Evolutionary conservation across 495 filamentous ascomycete species (phyloP).

Genomic region (Xylaria scruposa): DNA sequence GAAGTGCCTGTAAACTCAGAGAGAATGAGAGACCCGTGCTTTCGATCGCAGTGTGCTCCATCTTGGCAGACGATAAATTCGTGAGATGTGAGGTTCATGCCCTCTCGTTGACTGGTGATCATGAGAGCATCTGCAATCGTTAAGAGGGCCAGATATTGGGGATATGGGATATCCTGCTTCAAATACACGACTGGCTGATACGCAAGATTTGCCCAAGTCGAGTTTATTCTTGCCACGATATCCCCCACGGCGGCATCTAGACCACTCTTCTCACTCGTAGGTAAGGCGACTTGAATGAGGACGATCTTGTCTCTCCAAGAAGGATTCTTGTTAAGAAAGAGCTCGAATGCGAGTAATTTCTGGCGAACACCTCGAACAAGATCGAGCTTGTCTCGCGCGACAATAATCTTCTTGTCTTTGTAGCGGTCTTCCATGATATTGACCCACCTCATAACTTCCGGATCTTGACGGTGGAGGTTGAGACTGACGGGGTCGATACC

Average conservation of each 20-base stretch:
- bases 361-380: conserved; percentile 87
- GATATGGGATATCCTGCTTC: conserved; percentile 89
- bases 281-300: conserved; percentile 86
- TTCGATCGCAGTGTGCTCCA: conserved; percentile 73
- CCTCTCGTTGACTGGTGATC: conserved; percentile 91
- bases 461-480: conserved; percentile 71
- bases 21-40: conserved; percentile 85
- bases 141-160: conserved; percentile 87
- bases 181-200: conserved; percentile 94
- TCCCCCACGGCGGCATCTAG: conserved; percentile 86
- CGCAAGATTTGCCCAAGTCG: conserved; percentile 81
- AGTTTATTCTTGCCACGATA: conserved; percentile 92
- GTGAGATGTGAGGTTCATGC: conserved; percentile 93
- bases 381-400: conserved; percentile 91
- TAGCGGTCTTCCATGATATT: conserved; percentile 79
- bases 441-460: conserved; percentile 78
- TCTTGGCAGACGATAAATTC: conserved; percentile 95
- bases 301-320: conserved; percentile 87
- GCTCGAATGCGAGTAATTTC: conserved; percentile 89
- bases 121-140: conserved; percentile 88
- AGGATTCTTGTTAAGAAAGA: conserved; percentile 91
- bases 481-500: conserved; percentile 85
- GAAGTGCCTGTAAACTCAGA: conserved; percentile 94
- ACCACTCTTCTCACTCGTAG: conserved; percentile 80
- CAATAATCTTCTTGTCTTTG: conserved; percentile 83